Percentiles rank a stretch among this genome's conserved stretches.
phyloP scores from a whole-genome alignment of 2,329 filamentous ascomycete genomes.

The Aspergillus sp. region DNA sequence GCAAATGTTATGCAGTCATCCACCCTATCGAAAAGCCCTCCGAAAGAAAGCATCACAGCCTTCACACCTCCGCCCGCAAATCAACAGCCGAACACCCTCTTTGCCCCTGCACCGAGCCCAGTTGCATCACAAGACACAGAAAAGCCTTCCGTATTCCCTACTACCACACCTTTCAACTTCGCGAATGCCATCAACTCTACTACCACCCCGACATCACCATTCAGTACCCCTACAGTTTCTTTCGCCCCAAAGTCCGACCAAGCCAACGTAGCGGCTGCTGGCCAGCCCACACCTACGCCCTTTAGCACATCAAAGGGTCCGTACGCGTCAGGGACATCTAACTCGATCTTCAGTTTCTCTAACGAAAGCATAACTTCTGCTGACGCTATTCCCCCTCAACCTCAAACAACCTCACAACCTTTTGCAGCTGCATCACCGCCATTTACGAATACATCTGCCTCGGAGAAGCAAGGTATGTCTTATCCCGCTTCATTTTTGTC shows the following conservation, averaged over 20 bases:
- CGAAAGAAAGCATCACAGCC: neutral
- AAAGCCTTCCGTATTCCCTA: neutral
- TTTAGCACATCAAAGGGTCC: constrained; percentile 16
- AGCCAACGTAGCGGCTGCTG: constrained; percentile 10
- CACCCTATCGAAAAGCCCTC: constrained; percentile 1
- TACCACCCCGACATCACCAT: neutral
- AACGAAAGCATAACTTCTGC: neutral
- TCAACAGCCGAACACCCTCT: constrained; percentile 1
- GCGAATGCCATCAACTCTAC: neutral
- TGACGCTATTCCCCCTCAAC: neutral
- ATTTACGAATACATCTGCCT: constrained; percentile 1
- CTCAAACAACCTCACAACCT: neutral
- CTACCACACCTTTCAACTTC: constrained; percentile 9
- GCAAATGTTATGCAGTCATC: constrained; percentile 9
- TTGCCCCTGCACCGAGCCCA: neutral
- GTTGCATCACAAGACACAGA: neutral
- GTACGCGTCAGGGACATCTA: neutral
- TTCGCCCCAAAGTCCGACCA: constrained; percentile 12
- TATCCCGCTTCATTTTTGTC: neutral
- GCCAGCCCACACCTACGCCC: constrained; percentile 18
- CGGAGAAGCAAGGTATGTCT: constrained; percentile 19
- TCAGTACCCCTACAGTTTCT: constrained; percentile 4
- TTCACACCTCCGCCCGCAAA: neutral
- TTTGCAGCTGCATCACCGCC: neutral
- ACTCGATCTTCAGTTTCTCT: constrained; percentile 16